Percentiles rank a stretch among this genome's conserved stretches.
Conservation (phyloP, 129 eudicot species). For the Ambrosia trifida region DNA sequence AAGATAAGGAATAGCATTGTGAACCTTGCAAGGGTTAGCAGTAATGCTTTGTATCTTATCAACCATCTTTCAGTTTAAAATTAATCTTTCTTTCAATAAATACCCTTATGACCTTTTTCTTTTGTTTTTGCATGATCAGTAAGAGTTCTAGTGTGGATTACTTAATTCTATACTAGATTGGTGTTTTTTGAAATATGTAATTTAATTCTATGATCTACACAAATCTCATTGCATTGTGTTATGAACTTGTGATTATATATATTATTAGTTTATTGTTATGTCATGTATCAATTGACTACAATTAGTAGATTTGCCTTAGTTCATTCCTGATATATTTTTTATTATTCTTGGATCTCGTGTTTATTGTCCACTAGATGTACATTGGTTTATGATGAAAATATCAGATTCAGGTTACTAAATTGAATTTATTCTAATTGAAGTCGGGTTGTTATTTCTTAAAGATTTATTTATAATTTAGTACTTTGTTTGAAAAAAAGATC, state of each 20-base stretch:
- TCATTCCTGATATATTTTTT: neutral
- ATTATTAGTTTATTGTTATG: neutral
- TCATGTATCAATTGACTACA: neutral
- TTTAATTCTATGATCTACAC: neutral
- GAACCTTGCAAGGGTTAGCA: conserved; percentile 47
- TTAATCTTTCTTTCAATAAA: neutral
- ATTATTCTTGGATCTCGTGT: conserved; percentile 15
- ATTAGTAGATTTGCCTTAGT: neutral
- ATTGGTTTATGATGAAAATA: neutral
- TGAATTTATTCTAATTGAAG: neutral
- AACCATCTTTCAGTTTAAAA: conserved; percentile 47
- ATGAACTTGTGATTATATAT: neutral
- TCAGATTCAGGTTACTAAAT: conserved; percentile 17
- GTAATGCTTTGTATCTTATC: conserved; percentile 67
- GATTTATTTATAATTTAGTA: too few relatives aligned
- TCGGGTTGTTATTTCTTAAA: neutral
- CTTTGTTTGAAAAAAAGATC: too few relatives aligned
- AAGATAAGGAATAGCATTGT: conserved; percentile 44
- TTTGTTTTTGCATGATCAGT: neutral
- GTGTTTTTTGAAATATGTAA: conserved; percentile 18
- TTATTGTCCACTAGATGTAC: neutral
- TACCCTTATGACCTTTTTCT: neutral
- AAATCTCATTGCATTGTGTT: neutral
- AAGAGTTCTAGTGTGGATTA: conserved; percentile 1
- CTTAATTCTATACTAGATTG: neutral